Evolutionary conservation across 1,284 basidiomycete genomes (phyloP).

Genomic region (Cystobasidium sp.): DNA sequence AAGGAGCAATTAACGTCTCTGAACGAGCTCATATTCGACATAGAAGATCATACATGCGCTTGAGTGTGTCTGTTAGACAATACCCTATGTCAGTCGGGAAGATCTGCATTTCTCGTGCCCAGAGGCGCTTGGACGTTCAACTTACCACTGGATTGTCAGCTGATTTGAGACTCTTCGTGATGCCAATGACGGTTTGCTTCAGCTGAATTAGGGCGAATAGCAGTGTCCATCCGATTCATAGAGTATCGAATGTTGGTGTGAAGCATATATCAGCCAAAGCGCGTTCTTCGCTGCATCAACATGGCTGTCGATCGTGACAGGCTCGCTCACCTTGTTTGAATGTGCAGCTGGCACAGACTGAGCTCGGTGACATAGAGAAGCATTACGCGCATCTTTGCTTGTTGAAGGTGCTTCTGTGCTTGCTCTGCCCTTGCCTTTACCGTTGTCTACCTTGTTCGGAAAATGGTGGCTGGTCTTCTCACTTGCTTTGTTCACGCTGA

Average conservation of each 20-base stretch:
- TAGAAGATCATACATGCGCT: slow-evolving; percentile 12
- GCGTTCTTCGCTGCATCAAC: slow-evolving; percentile 2
- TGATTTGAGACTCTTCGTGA: slow-evolving; percentile 37
- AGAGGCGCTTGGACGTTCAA: slow-evolving; percentile 18
- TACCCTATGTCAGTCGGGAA: not conserved
- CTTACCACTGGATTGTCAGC: slow-evolving; percentile 39
- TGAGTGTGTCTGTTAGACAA: slow-evolving; percentile 23
- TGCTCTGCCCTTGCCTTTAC: slow-evolving; percentile 34
- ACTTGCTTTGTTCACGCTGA: slow-evolving; percentile 18
- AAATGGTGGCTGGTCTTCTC: slow-evolving; percentile 29
- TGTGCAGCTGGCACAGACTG: slow-evolving; percentile 40
- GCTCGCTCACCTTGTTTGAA: slow-evolving; percentile 22
- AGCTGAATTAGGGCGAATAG: slow-evolving; percentile 6
- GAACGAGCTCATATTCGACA: not conserved
- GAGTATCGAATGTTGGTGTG: not conserved
- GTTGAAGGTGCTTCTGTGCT: slow-evolving; percentile 9
- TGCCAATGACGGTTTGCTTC: slow-evolving; percentile 34
- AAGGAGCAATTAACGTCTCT: not conserved
- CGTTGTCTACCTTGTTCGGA: not conserved
- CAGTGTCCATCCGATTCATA: not conserved
- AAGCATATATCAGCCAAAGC: not conserved
- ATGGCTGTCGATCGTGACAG: slow-evolving; percentile 16
- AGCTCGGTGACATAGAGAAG: not conserved
- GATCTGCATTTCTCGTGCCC: not conserved
- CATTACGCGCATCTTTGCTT: not conserved